These are phyloP conservation scores for Candida tallmaniae DNA, from an alignment of 805 yeast genomes.

Conservation along the genomic window DNA sequence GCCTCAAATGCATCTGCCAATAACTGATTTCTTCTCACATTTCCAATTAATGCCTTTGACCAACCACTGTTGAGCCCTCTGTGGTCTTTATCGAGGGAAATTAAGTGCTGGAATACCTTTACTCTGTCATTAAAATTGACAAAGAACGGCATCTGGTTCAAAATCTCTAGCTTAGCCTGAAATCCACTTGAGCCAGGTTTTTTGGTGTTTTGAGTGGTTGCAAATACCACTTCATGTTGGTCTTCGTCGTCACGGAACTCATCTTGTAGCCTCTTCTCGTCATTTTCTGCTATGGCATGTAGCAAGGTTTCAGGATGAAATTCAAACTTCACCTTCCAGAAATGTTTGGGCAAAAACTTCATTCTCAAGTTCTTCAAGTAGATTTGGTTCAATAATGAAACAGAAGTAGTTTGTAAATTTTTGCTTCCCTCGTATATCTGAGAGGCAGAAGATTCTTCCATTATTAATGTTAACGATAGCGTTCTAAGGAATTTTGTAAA, in stretches of 20 bases:
- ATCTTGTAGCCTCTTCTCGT: constrained; percentile 22
- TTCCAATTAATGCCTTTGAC: constrained; percentile 35
- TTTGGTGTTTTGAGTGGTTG: constrained; percentile 6
- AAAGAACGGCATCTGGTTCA: constrained; percentile 71
- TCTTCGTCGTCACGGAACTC: constrained; percentile 12
- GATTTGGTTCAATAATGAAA: constrained; percentile 58
- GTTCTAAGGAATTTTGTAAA: constrained; percentile 47
- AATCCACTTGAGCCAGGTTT: constrained; percentile 9
- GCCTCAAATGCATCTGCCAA: constrained; percentile 69
- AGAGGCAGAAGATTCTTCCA: constrained; percentile 21
- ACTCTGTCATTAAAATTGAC: constrained; percentile 74
- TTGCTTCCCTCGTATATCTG: constrained; percentile 8
- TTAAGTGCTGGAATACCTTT: constrained; percentile 59
- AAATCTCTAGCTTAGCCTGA: constrained; percentile 41
- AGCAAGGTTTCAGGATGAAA: constrained; percentile 36
- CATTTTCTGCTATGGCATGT: constrained; percentile 39
- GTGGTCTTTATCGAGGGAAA: constrained; percentile 47
- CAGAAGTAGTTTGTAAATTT: constrained; percentile 30
- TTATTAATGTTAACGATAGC: constrained; percentile 47
- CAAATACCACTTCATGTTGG: background rate
- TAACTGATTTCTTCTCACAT: constrained; percentile 64
- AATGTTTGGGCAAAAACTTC: constrained; percentile 40
- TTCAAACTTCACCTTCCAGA: constrained; percentile 48
- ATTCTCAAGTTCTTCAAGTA: constrained; percentile 64
- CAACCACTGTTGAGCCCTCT: constrained; percentile 5